phyloP scores from a whole-genome alignment of 441 rosid genomes.

The Populus hybrid region DNA sequence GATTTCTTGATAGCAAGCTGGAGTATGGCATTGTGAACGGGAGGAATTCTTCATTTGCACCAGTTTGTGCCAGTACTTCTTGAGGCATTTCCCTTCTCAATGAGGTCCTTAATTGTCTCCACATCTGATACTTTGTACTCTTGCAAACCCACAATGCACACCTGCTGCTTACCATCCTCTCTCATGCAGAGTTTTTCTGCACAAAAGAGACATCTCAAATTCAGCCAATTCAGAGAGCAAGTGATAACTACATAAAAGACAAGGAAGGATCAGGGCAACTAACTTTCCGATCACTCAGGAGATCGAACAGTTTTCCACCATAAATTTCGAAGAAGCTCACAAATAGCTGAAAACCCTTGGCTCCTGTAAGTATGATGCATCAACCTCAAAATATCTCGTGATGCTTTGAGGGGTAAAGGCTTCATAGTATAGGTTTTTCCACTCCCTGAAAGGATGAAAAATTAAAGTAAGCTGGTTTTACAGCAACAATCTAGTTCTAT shows the following conservation, averaged over 20 bases:
- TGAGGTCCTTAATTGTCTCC: conserved; percentile 81
- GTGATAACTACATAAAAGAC: conserved; percentile 13
- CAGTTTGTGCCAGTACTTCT: conserved; percentile 96
- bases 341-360: conserved; percentile 85
- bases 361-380: conserved; percentile 84
- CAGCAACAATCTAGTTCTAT: not conserved
- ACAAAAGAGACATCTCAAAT: conserved; percentile 22
- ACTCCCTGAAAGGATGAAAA: conserved; percentile 58
- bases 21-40: conserved; percentile 97
- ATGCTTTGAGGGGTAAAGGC: conserved; percentile 94
- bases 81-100: conserved; percentile 84
- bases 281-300: conserved; percentile 90
- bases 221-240: conserved; percentile 19
- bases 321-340: conserved; percentile 98
- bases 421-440: conserved; percentile 98
- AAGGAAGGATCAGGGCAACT: conserved; percentile 29
- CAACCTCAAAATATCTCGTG: conserved; percentile 87
- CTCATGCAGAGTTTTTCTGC: conserved; percentile 97
- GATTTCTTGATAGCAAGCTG: conserved; percentile 93
- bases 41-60: conserved; percentile 99
- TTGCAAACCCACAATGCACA: conserved; percentile 96
- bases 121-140: conserved; percentile 93
- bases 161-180: conserved; percentile 99
- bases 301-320: conserved; percentile 93
- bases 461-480: conserved; percentile 15